Base-by-base conservation (phyloP, 176 grass and related monocot species). In the Cenchrus fungigraminus region DNA sequence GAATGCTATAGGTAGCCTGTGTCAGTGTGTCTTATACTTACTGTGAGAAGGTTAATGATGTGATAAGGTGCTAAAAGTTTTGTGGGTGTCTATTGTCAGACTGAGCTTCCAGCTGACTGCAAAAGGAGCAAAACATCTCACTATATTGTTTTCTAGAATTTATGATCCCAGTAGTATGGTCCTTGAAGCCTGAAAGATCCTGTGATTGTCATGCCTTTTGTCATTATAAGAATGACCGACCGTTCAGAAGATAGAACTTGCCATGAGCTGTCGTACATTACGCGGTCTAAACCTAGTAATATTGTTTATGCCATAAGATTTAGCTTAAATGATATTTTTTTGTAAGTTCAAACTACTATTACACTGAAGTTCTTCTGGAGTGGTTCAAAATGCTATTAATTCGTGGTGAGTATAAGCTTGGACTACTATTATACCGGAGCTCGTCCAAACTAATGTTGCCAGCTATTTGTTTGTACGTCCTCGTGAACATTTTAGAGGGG, bases 101-200 rank as follows among this genome's bases (percentile, higher is more conserved):
- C 58, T 56, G 58, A 32, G 2, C 37, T 71, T 88, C 74, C 34
- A 86, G 12, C 22, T 71, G 22, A 54, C 22, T 28, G 22, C 45
- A 89, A 82, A 70, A 63, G 54, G 63, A 60, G 44, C 14, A 60
- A 76, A 70, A 54, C n/a, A 59, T 76, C 76, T 82, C 54, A 57
- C 47, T 73, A 47, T 77, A 3, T 51, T 58, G 17, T 78, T 66
- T 43, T 29, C 5, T 85, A 63, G 5, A 55, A n/a, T 82, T 49
- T 80, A 20, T 86, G 71, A 86, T 17, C 55, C 52, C 76, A 75
- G 72, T 47, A 57, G 12, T 57, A 5, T 54, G 19, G 43, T 58
- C 9, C 46, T 52, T 62, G 47, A 46, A 68, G 76, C 46, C 60
- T 62, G 47, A 46, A 68, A 81, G 34, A 47, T 69, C 61, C 63